Base-by-base conservation (phyloP, 1,284 basidiomycete genomes). In the Volvariella surrecta region DNA sequence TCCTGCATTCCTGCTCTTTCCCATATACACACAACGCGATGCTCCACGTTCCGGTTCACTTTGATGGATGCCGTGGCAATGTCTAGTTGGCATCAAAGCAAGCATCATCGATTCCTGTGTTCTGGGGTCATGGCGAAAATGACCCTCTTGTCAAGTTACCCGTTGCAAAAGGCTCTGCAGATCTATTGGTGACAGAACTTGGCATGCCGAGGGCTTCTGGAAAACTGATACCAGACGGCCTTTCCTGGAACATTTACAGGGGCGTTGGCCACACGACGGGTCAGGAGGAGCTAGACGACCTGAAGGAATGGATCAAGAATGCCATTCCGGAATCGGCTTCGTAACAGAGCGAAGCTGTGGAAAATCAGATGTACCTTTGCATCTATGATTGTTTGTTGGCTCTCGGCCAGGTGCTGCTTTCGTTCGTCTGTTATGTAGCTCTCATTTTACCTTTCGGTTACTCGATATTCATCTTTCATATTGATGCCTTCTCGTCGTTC, bases 101-200 rank as follows among this genome's bases (percentile, higher is more conserved):
- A 51, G 73, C 76, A 16, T 66, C 69, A 44, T 70, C 73, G 10
- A 67, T 78, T n/a, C 84, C 89, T 1, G 71, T 93, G 30, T 94
- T 94, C 66, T 89, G 87, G 81, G 93, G 87, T 4, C 89, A 92
- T 50, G 92, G 92, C 6, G 75, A 67, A n/a, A 64, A 62, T 22
- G 92, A 96, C 59, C 78, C 76, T 7, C 70, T 94, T 10, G 82
- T 94, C 43, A 70, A 68, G 44, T 73, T 70, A 50, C 50, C 60
- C 19, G 54, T 71, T 38, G 73, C 74, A 30, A 55, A 68, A 45
- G 60, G 61, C 43, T 81, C 82, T 13, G 62, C 71, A 37, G 68
- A 77, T 9, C 72, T 74, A 48, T 63, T 91, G 46, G 69, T 66
- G 38, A 58, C 62, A 9, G 52, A 70, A 9, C 51, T 82, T 16